Conservation (phyloP, 1,139 yeast genomes). For the Spencermartinsiella ligniputridi region DNA sequence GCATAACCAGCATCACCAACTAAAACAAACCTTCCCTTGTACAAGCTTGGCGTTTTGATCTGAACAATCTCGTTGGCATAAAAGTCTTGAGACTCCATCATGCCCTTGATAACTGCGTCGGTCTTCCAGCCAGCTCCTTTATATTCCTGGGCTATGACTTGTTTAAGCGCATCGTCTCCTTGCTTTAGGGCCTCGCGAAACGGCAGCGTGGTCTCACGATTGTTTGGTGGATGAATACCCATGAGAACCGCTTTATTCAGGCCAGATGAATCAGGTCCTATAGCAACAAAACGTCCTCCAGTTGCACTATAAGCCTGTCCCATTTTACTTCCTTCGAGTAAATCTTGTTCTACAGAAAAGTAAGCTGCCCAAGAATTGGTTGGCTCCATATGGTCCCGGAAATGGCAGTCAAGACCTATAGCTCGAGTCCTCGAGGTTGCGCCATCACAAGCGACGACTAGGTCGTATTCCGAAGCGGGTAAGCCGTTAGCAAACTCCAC, state of each 20-base stretch:
- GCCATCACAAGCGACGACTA: slow-evolving; percentile 6
- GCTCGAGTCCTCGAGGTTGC: slow-evolving; percentile 6
- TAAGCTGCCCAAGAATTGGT: slow-evolving; percentile 3
- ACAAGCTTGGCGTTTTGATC: slow-evolving; percentile 1
- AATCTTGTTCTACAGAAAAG: slow-evolving; percentile 2
- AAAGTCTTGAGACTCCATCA: slow-evolving; percentile 5
- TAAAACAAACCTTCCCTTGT: slow-evolving; percentile 1
- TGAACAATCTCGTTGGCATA: slow-evolving; percentile 1
- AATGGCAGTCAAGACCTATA: slow-evolving; percentile 3
- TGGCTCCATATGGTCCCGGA: neutral
- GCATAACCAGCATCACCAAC: slow-evolving; percentile 7
- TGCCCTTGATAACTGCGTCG: neutral
- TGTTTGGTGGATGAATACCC: neutral
- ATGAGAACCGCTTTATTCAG: neutral
- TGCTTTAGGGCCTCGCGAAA: slow-evolving; percentile 3
- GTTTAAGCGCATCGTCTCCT: slow-evolving; percentile 1
- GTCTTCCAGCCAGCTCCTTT: slow-evolving; percentile 3
- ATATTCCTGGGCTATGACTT: neutral
- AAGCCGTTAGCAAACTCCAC: slow-evolving; percentile 3
- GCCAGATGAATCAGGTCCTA: slow-evolving; percentile 6
- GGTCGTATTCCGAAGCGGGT: slow-evolving; percentile 1
- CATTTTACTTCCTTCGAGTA: neutral
- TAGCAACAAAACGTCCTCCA: slow-evolving; percentile 2
- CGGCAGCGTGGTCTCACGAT: neutral
- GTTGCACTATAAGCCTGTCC: slow-evolving; percentile 3